These are phyloP conservation scores for Penicillium carneum DNA, from an alignment of 2,329 filamentous ascomycete species.

Conservation along the genomic window DNA sequence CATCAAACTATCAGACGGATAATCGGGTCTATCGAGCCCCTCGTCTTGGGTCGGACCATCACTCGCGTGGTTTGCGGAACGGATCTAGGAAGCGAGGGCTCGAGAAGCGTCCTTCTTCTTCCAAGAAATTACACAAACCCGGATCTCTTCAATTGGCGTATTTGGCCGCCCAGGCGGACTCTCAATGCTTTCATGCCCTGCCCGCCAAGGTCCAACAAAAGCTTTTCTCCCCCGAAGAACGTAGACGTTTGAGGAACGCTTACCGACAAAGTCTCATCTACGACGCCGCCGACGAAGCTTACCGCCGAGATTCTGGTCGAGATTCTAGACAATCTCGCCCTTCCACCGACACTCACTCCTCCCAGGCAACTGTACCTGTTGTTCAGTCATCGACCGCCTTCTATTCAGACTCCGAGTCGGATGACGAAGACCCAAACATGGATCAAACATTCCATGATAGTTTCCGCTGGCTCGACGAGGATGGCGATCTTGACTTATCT, in stretches of 20 bases:
- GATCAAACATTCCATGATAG: constrained; percentile 69
- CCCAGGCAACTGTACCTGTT: constrained; percentile 23
- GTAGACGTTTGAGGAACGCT: constrained; percentile 63
- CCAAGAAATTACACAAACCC: constrained; percentile 45
- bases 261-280: constrained; percentile 62
- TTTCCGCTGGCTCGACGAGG: constrained; percentile 77
- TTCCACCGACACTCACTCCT: constrained; percentile 36
- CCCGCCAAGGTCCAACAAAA: constrained; percentile 76
- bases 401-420: constrained; percentile 44
- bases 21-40: constrained; percentile 30
- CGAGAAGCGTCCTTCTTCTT: constrained; percentile 28
- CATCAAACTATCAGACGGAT: constrained; percentile 29
- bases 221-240: constrained; percentile 76
- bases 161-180: constrained; percentile 62
- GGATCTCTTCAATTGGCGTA: constrained; percentile 48
- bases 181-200: constrained; percentile 72
- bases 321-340: constrained; percentile 39
- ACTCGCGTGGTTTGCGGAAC: constrained; percentile 28
- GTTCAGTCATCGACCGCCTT: constrained; percentile 37
- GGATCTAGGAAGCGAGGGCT: constrained; percentile 27
- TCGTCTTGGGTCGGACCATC: constrained; percentile 24
- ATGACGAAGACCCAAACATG: constrained; percentile 48
- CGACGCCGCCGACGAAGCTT: constrained; percentile 66
- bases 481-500: constrained; percentile 73
- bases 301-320: constrained; percentile 53